phyloP scores from a whole-genome alignment of 805 yeast genomes.

The Saccharomycopsis fodiens region DNA sequence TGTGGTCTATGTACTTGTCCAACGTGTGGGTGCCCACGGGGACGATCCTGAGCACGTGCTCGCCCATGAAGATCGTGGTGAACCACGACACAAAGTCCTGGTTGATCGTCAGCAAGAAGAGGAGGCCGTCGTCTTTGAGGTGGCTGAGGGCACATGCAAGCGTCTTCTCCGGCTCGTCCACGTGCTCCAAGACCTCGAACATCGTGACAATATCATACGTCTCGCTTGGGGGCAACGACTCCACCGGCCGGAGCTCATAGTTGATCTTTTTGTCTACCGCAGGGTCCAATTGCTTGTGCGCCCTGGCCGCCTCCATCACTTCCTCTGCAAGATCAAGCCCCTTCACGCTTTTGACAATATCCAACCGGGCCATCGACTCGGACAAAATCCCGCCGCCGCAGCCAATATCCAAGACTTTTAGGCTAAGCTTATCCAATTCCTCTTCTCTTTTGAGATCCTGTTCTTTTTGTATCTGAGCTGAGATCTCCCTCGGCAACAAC shows the following conservation, averaged over 20 bases:
- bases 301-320: constrained; percentile 70
- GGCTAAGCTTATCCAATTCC: constrained; percentile 30
- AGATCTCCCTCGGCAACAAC: constrained; percentile 53
- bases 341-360: constrained; percentile 50
- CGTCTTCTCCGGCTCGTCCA: constrained; percentile 72
- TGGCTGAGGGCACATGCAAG: constrained; percentile 58
- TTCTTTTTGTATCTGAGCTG: constrained; percentile 39
- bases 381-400: constrained; percentile 97
- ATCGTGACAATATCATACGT: constrained; percentile 74
- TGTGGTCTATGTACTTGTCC: constrained; percentile 71
- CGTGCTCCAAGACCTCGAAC: constrained; percentile 95
- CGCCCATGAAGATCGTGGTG: constrained; percentile 89
- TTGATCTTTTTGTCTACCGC: constrained; percentile 42
- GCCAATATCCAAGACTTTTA: constrained; percentile 76
- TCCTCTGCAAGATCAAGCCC: constrained; percentile 86
- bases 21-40: constrained; percentile 91
- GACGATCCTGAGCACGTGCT: constrained; percentile 68
- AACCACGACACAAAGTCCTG: constrained; percentile 82
- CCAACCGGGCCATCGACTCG: constrained; percentile 78
- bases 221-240: constrained; percentile 40
- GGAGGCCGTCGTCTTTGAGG: constrained; percentile 73
- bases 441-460: constrained; percentile 40
- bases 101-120: constrained; percentile 87
- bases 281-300: constrained; percentile 66
- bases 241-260: constrained; percentile 59